Evolutionary conservation across 2,329 filamentous ascomycete genomes (phyloP), one percentile per base, ranked within the genome.

Genomic region (Aspergillus sp.): DNA sequence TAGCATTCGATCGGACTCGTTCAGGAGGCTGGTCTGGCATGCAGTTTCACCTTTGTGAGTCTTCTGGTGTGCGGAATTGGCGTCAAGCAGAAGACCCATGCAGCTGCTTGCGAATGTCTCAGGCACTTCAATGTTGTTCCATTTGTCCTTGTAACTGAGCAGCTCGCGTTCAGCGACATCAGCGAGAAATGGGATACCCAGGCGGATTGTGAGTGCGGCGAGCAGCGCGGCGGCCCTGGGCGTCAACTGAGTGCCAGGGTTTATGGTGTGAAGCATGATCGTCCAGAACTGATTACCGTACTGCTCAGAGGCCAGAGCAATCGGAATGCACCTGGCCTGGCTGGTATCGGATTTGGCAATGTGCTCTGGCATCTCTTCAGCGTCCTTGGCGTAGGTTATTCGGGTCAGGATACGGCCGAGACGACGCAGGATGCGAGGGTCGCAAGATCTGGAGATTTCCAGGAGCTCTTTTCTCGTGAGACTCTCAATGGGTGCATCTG

Each of bases 401-500:
- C 73, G 75, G 0, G 80, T 81, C 11, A 84, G 69, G 5, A 82
- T 74, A 31, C 72, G 75, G 7, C 81, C 78, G 1, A 84, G 70
- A 0, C 80, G 76, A 12, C 75, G 75, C 2, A 83, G 73, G 49
- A 83, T 79, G 3, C 69, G 71, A 50, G 76, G 71, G 51, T 83
- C 76, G 63, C 81, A 84, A 0, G 80, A 83, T 12, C 80, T 72
- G 7, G 79, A 78, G 57, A 84, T 82, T 55, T 83, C 81, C 1
- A 83, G 70, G 11, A 83, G 73, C 50, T 83, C 80, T 62, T 59
- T 1, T 65, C 65, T 3, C 4, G 14, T 37, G 64, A 66, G 4
- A 57, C 65, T 33, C 3, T 33, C 14, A n/a, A 19, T 1, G 6
- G 14, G 12, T 0, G 66, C 64, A 0, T 31, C 27, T 31, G 35